These are phyloP conservation scores for Pharnaceum exiguum DNA, from an alignment of 148 eudicot genomes.

Conservation along the genomic window DNA sequence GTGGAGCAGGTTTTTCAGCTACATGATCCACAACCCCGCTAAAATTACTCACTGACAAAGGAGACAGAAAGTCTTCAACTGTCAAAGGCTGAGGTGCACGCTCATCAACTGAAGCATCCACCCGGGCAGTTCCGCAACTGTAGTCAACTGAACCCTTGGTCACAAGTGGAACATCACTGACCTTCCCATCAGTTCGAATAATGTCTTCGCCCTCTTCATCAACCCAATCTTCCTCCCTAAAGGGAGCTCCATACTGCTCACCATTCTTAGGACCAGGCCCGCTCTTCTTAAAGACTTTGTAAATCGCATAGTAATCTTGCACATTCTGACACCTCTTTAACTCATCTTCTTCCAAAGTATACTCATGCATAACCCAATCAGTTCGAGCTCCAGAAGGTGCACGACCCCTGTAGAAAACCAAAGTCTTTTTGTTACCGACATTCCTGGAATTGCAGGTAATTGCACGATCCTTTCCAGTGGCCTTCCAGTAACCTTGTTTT, in stretches of 20 bases:
- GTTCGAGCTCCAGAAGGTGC: slow-evolving; percentile 85
- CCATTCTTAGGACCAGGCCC: slow-evolving; percentile 97
- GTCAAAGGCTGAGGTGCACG: slow-evolving; percentile 22
- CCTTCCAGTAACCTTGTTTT: slow-evolving; percentile 88
- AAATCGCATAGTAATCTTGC: slow-evolving; percentile 64
- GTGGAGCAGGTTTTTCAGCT: slow-evolving; percentile 25
- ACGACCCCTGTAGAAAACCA: slow-evolving; percentile 83
- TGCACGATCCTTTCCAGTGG: slow-evolving; percentile 87
- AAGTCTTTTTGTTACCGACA: slow-evolving; percentile 88
- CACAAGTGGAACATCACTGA: slow-evolving; percentile 18
- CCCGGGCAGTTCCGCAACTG: slow-evolving; percentile 10
- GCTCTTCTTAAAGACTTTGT: slow-evolving; percentile 87
- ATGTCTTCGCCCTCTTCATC: slow-evolving; percentile 42
- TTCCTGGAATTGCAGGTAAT: slow-evolving; percentile 49
- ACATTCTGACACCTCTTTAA: slow-evolving; percentile 58
- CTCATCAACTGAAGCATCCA: slow-evolving; percentile 22
- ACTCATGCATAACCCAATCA: slow-evolving; percentile 99
- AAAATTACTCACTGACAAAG: slow-evolving; percentile 24
- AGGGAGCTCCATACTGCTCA: slow-evolving; percentile 94
- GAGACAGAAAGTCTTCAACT: slow-evolving; percentile 15
- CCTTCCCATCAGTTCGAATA: slow-evolving; percentile 15
- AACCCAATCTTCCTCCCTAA: slow-evolving; percentile 87
- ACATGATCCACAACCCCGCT: slow-evolving; percentile 40
- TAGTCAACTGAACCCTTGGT: slow-evolving; percentile 16
- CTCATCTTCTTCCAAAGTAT: slow-evolving; percentile 75